A percentile compares a stretch with the other conserved stretches of the same genome.
Evolutionary conservation across 1,139 yeast genomes (phyloP).

Genomic region (Blastobotrys aristatus): DNA sequence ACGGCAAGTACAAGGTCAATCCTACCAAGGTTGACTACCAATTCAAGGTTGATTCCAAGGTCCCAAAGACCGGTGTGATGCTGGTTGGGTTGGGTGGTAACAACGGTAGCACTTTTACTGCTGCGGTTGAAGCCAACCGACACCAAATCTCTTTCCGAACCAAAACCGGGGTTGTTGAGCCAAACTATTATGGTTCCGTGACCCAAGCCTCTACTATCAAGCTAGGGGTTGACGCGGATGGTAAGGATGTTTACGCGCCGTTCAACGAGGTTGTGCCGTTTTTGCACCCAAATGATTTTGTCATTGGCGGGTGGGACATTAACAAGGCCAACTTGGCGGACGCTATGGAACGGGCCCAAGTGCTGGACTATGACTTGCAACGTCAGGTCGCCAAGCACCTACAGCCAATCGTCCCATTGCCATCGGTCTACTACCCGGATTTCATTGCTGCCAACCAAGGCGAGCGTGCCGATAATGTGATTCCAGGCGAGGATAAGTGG

Average conservation of each 20-base stretch:
- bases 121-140: slow-evolving; percentile 82
- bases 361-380: slow-evolving; percentile 81
- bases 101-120: slow-evolving; percentile 88
- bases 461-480: slow-evolving; percentile 84
- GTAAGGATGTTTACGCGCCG: slow-evolving; percentile 89
- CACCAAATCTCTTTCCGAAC: slow-evolving; percentile 72
- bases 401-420: slow-evolving; percentile 63
- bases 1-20: slow-evolving; percentile 59
- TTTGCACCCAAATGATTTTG: slow-evolving; percentile 84
- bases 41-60: slow-evolving; percentile 76
- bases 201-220: slow-evolving; percentile 90
- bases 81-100: slow-evolving; percentile 96
- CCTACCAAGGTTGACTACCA: slow-evolving; percentile 73
- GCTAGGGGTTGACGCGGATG: slow-evolving; percentile 76
- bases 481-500: slow-evolving; percentile 75
- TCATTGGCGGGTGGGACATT: slow-evolving; percentile 95
- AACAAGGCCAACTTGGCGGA: slow-evolving; percentile 62
- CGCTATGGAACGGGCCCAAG: slow-evolving; percentile 83
- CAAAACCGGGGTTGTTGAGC: slow-evolving; percentile 72
- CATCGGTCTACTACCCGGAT: slow-evolving; percentile 90
- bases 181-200: slow-evolving; percentile 94
- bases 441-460: slow-evolving; percentile 94
- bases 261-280: slow-evolving; percentile 85
- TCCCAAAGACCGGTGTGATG: slow-evolving; percentile 84
- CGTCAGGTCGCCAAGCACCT: slow-evolving; percentile 65